Conservation (phyloP, 805 yeast species). For the Wickerhamiella slavikovae region DNA sequence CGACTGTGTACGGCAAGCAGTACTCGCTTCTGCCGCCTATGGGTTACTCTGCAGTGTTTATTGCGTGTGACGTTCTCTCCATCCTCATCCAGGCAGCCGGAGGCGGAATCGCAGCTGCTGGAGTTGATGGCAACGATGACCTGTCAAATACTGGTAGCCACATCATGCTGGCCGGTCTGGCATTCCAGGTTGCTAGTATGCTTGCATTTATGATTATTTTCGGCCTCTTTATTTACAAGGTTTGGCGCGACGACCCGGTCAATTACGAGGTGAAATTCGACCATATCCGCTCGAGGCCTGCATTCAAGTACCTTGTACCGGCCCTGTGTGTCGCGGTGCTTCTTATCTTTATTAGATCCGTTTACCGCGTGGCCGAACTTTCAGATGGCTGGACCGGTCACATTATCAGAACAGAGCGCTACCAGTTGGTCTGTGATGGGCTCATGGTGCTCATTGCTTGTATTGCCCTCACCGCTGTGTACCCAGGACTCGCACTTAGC, state of each 20-base stretch:
- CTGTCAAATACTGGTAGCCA: slow-evolving; percentile 24
- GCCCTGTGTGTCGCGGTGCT: slow-evolving; percentile 20
- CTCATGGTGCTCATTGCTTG: slow-evolving; percentile 20
- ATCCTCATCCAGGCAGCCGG: slow-evolving; percentile 49
- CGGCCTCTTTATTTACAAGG: slow-evolving; percentile 20
- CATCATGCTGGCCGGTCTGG: slow-evolving; percentile 55
- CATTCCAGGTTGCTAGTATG: slow-evolving; percentile 54
- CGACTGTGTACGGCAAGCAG: slow-evolving; percentile 33
- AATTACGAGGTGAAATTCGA: slow-evolving; percentile 1
- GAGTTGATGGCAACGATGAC: slow-evolving; percentile 15
- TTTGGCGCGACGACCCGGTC: background rate
- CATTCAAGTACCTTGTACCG: slow-evolving; percentile 8
- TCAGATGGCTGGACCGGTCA: slow-evolving; percentile 48
- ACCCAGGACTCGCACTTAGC: background rate
- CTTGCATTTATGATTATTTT: slow-evolving; percentile 31
- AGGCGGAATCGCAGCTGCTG: slow-evolving; percentile 42
- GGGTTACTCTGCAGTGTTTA: slow-evolving; percentile 37
- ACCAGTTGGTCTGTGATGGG: slow-evolving; percentile 37
- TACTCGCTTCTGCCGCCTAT: slow-evolving; percentile 32
- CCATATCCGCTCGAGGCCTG: slow-evolving; percentile 3
- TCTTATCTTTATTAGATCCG: slow-evolving; percentile 40
- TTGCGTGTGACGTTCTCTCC: slow-evolving; percentile 39
- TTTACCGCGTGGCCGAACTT: slow-evolving; percentile 51
- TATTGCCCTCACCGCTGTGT: background rate
- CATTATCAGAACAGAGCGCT: slow-evolving; percentile 35